phyloP scores from a whole-genome alignment of 352 stramenopile genomes.

The Phytophthora ramorum region DNA sequence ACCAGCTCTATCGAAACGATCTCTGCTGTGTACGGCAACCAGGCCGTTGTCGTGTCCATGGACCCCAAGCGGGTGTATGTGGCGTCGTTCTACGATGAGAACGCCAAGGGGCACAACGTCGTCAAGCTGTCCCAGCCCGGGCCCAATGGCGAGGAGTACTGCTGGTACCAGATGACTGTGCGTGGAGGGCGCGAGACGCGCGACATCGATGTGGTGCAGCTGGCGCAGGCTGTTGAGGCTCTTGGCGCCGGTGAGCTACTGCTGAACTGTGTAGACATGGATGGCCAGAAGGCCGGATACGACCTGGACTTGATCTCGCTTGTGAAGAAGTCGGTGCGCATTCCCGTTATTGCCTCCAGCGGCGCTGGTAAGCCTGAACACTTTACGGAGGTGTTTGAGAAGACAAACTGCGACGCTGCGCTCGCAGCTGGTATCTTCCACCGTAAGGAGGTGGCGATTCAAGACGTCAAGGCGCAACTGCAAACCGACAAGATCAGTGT shows the following conservation, averaged over 20 bases:
- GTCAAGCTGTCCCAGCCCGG: conserved; percentile 83
- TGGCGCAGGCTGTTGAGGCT: conserved; percentile 90
- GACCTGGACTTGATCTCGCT: conserved; percentile 67
- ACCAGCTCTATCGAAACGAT: conserved; percentile 97
- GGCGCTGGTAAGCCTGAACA: conserved; percentile 94
- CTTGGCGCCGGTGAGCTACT: conserved; percentile 98
- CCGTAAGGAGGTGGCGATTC: conserved; percentile 96
- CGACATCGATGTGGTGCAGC: conserved; percentile 86
- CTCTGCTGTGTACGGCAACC: conserved; percentile 95
- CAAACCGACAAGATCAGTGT: conserved; percentile 72
- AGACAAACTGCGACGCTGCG: conserved; percentile 93
- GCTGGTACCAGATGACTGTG: conserved; percentile 98
- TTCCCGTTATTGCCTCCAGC: conserved; percentile 98
- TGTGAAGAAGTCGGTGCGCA: conserved; percentile 91
- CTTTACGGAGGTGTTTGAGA: conserved; percentile 96
- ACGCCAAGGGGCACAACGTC: conserved; percentile 60
- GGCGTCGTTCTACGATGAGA: conserved; percentile 72
- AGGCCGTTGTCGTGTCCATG: conserved; percentile 98
- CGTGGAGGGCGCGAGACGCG: conserved; percentile 94
- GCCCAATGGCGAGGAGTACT: conserved; percentile 94
- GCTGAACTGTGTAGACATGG: conserved; percentile 99
- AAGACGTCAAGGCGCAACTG: conserved; percentile 94
- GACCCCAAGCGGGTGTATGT: conserved; percentile 94
- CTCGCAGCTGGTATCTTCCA: conserved; percentile 99
- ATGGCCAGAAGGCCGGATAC: conserved; percentile 96